Conservation (phyloP, 1,284 basidiomycete species). For the Ustilago sp. region DNA sequence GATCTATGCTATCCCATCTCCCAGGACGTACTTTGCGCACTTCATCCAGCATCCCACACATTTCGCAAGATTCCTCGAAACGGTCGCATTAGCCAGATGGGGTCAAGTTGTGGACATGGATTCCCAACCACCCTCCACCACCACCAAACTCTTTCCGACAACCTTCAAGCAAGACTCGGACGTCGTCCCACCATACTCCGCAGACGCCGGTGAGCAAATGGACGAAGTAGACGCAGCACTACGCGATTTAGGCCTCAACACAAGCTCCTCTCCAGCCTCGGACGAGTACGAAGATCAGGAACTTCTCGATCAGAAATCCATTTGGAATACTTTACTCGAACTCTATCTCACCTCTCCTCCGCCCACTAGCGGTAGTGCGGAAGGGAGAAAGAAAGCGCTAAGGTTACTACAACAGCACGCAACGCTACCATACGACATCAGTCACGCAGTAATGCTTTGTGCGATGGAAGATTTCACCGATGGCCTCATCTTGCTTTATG, state of each 20-base stretch:
- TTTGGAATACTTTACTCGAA: slow-evolving; percentile 97
- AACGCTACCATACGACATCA: slow-evolving; percentile 83
- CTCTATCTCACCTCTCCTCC: slow-evolving; percentile 80
- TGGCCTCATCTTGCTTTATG: slow-evolving; percentile 90
- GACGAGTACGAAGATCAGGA: slow-evolving; percentile 74
- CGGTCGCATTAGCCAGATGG: slow-evolving; percentile 84
- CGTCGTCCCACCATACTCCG: slow-evolving; percentile 21
- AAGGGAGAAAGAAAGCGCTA: slow-evolving; percentile 39
- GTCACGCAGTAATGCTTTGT: slow-evolving; percentile 92
- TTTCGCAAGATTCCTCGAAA: slow-evolving; percentile 89
- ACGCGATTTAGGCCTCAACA: slow-evolving; percentile 27
- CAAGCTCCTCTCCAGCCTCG: slow-evolving; percentile 6
- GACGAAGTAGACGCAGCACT: slow-evolving; percentile 30
- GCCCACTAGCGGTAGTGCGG: slow-evolving; percentile 7
- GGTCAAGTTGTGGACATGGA: slow-evolving; percentile 77
- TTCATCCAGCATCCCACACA: slow-evolving; percentile 89
- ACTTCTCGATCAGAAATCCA: slow-evolving; percentile 80
- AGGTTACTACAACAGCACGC: slow-evolving; percentile 56
- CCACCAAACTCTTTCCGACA: slow-evolving; percentile 2
- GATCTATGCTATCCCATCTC: slow-evolving; percentile 78
- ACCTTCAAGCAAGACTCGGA: not conserved
- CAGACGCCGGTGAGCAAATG: slow-evolving; percentile 14
- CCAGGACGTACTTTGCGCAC: slow-evolving; percentile 89
- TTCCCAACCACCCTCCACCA: slow-evolving; percentile 5
- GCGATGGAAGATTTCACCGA: slow-evolving; percentile 83